Evolutionary conservation across 2,329 filamentous ascomycete genomes (phyloP), one percentile per base, ranked within the genome.

Genomic region (Claviceps fusiformis): DNA sequence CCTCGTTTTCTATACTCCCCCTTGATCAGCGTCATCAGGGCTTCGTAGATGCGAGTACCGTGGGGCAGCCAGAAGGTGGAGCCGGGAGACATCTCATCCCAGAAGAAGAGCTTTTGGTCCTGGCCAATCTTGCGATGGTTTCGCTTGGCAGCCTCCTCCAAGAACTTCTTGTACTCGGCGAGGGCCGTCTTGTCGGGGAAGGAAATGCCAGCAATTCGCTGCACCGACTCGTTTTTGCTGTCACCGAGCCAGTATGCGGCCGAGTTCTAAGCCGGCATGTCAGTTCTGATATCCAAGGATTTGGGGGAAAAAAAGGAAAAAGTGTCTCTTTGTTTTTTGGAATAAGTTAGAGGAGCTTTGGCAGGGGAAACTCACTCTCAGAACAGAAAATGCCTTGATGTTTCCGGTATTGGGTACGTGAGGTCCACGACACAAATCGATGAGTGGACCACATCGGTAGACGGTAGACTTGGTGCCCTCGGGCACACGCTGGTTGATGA

Each of bases 61-160:
- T 95, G 89, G 1, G 92, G 92, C 50, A 96, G 75, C 75, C 93
- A 90, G 78, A 98, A 95, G 56, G 86, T 84, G 19, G 89, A 93
- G 39, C 93, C 93, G 1, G 93, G 93, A n/a, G 91, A 96, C 63
- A 85, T 78, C 60, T 95, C 87, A 65, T 95, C 86, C 75, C 96
- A 98, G 77, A 96, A 95, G 78, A 95, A 98, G 9, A 98, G 83
- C 68, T 97, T 92, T 70, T 98, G 93, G 59, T 97, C 91, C 67
- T 86, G 88, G 60, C 91, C 93, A 62, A 98, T 91, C 73, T 88
- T 89, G 61, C 92, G 80, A 68, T 98, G 93, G 66, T 97, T 93
- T 60, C 93, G 86, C 78, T 95, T 95, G 58, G 93, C 92, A n/a
- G 93, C 93, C 73, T 98, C 93, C 65, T 95, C 92, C 35, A 98